A percentile compares a stretch with the other conserved stretches of the same genome.
Conservation (phyloP, 2,329 filamentous ascomycete species). For the Chrysoporthe austroafricana region DNA sequence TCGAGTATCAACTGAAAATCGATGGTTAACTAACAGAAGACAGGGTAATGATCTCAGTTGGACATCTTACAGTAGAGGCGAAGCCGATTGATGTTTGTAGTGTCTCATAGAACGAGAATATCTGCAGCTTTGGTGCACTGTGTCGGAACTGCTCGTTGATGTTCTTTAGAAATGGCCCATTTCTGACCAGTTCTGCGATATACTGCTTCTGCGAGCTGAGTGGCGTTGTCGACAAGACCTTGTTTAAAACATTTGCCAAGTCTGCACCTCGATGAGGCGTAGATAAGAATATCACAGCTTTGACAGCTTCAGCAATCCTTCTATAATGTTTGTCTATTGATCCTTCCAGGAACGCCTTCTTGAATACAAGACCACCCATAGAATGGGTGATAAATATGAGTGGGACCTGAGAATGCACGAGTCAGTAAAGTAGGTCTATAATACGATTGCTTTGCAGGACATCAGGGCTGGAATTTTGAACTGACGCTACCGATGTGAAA, state of each 20-base stretch:
- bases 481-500: background rate
- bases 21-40: background rate
- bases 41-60: background rate
- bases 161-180: background rate
- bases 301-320: background rate
- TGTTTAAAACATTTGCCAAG: background rate
- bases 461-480: background rate
- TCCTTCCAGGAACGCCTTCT: background rate
- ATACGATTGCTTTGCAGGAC: background rate
- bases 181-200: background rate
- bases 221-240: background rate
- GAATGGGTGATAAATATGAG: background rate
- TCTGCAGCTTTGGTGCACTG: background rate
- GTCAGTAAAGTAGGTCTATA: background rate
- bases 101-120: background rate
- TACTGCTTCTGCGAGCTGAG: slow-evolving; percentile 1
- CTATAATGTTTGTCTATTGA: background rate
- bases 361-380: slow-evolving; percentile 1
- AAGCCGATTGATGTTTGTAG: background rate
- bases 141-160: background rate
- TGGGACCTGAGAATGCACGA: background rate
- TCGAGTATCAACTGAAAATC: background rate
- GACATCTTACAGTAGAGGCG: background rate
- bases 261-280: background rate
- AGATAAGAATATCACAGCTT: background rate